Evolutionary conservation across 768 basidiomycete genomes (phyloP).

Genomic region (Piloderma croceum): DNA sequence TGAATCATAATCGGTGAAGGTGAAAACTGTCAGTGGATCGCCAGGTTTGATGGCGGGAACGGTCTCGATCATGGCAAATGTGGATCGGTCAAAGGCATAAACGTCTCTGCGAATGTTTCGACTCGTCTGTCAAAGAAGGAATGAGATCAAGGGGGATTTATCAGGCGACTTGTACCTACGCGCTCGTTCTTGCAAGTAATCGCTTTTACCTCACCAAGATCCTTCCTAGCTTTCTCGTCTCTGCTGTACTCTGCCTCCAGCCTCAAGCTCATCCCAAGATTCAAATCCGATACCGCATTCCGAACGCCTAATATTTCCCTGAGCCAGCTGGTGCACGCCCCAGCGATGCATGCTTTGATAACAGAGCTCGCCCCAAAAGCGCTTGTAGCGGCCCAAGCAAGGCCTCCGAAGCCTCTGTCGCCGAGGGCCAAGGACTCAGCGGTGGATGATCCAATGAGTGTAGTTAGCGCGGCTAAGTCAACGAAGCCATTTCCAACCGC

Average conservation of each 20-base stretch:
- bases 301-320: constrained; percentile 23
- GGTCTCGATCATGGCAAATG: no score
- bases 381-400: constrained; percentile 27
- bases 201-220: no score
- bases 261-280: constrained; percentile 22
- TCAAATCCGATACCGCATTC: constrained; percentile 9
- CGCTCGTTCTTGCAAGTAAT: no score
- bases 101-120: no score
- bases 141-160: no score
- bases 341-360: constrained; percentile 21
- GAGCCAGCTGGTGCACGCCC: constrained; percentile 22
- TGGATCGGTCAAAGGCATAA: no score
- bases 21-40: no score
- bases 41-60: no score
- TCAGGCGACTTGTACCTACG: no score
- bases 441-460: constrained; percentile 21
- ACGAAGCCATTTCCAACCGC: constrained; percentile 25
- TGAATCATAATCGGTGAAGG: no score
- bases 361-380: constrained; percentile 23
- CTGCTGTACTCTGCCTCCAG: constrained; percentile 10
- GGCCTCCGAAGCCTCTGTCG: constrained; percentile 21
- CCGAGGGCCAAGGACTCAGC: constrained; percentile 23
- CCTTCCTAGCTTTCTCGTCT: constrained; percentile 8
- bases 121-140: no score
- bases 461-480: constrained; percentile 19